A percentile compares a stretch with the other conserved stretches of the same genome.
Evolutionary conservation across 2,329 filamentous ascomycete genomes (phyloP).

Genomic region (Stachybotrys chlorohalonatus): DNA sequence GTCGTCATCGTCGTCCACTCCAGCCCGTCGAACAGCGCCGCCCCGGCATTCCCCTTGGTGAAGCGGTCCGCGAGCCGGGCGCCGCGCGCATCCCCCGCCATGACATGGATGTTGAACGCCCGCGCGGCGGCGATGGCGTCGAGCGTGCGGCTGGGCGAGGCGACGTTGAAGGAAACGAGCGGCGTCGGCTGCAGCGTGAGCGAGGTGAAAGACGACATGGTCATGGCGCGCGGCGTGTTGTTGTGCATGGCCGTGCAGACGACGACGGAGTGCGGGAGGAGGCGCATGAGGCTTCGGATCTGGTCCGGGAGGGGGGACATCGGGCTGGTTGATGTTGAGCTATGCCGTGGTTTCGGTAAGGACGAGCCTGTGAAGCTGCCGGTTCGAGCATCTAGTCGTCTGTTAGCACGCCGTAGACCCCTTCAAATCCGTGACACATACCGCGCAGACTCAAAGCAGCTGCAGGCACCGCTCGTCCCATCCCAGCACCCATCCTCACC

Average conservation of each 20-base stretch:
- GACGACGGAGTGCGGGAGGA: slow-evolving; percentile 45
- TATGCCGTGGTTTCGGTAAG: slow-evolving; percentile 20
- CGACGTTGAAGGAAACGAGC: slow-evolving; percentile 48
- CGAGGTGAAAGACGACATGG: slow-evolving; percentile 51
- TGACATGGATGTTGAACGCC: slow-evolving; percentile 46
- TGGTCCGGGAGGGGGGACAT: slow-evolving; percentile 31
- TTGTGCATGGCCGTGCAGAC: slow-evolving; percentile 39
- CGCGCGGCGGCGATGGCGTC: slow-evolving; percentile 36
- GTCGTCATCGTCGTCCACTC: slow-evolving; percentile 8
- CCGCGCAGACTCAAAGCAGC: neutral
- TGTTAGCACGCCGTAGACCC: neutral
- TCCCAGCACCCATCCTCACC: neutral
- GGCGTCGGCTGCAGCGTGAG: slow-evolving; percentile 42
- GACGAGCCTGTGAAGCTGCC: slow-evolving; percentile 7
- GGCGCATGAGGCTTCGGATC: slow-evolving; percentile 43
- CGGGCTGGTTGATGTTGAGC: slow-evolving; percentile 12
- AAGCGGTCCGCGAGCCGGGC: slow-evolving; percentile 43
- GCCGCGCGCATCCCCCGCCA: slow-evolving; percentile 36
- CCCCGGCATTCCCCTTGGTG: slow-evolving; percentile 35
- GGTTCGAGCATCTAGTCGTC: neutral
- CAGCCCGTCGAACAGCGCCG: slow-evolving; percentile 28
- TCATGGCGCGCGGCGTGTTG: slow-evolving; percentile 38
- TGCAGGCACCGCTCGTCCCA: neutral
- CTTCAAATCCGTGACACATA: neutral
- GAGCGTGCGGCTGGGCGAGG: slow-evolving; percentile 45